A percentile compares a stretch with the other conserved stretches of the same genome.
Conservation (phyloP, 2,329 filamentous ascomycete species). For the Colletotrichum chlorophyti region DNA sequence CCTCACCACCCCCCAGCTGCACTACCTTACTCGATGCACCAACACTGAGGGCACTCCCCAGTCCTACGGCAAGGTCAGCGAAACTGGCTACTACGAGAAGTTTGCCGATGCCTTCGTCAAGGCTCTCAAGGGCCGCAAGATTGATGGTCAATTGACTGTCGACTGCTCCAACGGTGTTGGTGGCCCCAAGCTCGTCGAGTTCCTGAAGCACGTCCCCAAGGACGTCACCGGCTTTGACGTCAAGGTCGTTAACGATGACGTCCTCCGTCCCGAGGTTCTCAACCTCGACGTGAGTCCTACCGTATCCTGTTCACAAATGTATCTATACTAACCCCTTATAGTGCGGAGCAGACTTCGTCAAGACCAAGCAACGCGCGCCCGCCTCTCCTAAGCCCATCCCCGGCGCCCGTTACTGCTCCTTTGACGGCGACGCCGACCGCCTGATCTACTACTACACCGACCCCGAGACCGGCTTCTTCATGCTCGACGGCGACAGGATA, state of each 20-base stretch:
- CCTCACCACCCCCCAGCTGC: constrained; percentile 95
- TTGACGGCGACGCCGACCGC: constrained; percentile 95
- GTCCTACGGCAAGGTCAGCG: constrained; percentile 87
- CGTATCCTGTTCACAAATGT: background rate
- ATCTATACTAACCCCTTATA: constrained; percentile 41
- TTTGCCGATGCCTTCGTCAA: constrained; percentile 82
- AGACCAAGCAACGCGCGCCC: constrained; percentile 93
- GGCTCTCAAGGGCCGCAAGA: constrained; percentile 79
- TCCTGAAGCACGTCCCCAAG: constrained; percentile 81
- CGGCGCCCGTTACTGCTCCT: constrained; percentile 83
- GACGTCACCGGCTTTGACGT: constrained; percentile 77
- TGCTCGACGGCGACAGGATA: constrained; percentile 96
- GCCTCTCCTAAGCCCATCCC: constrained; percentile 79
- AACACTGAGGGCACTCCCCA: constrained; percentile 90
- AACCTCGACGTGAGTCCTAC: constrained; percentile 77
- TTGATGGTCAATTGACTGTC: constrained; percentile 78
- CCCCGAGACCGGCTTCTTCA: constrained; percentile 81
- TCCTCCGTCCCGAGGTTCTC: constrained; percentile 85
- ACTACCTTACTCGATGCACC: constrained; percentile 93
- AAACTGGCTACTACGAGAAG: constrained; percentile 95
- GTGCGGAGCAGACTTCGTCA: constrained; percentile 96
- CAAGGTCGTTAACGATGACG: constrained; percentile 90
- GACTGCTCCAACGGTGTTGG: constrained; percentile 98
- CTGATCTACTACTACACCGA: constrained; percentile 95
- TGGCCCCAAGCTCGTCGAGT: constrained; percentile 85